Evolutionary conservation across 164 flowering plant species (phyloP), one percentile per base, ranked within the genome.

Genomic region (Cinnamomum micranthum): DNA sequence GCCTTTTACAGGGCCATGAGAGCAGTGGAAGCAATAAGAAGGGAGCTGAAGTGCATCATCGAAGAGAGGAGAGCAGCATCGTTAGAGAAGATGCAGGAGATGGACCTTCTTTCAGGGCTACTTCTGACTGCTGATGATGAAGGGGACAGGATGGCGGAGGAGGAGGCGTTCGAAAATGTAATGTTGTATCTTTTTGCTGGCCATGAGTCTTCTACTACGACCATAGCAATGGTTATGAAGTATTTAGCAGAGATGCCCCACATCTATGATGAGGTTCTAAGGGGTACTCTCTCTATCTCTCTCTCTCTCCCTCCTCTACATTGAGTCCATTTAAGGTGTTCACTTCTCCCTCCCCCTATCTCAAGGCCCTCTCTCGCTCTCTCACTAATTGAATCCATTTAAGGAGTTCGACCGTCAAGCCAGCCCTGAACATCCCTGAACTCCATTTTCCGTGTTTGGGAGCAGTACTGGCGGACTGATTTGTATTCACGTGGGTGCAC

Each of bases 61-160:
- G 65, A 62, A 23, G 65, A 17, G 17, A 62, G n/a, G 24, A 62
- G n/a, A 12, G 65, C 24, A 23, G 17, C 17, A 6, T 13, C 24
- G 65, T 6, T 20, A 1, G 81, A 77, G 6, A 23, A 20, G 65
- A 62, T 20, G 22, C 65, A 20, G 65, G 22, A 20, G 65, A 62
- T 5, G 65, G 65, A 62, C 65, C 2, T 62, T 7, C 65, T 62
- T 1, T 62, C 65, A 1, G n/a, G 24, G n/a, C 24, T 62, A 62
- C 65, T 62, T 23, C 2, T 23, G 9, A 62, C n/a, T 0, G n/a
- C 65, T 5, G 65, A 62, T 62, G 65, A 62, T 23, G 22, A 62
- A 23, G 65, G 65, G 22, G 2, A 23, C 24, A 17, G 0, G 6
- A 62, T 62, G 65, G 24, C 2, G 9, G 65, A 62, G n/a, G 24